Conservation (phyloP, 2,329 filamentous ascomycete species). For the Trichophyton mentagrophytes region DNA sequence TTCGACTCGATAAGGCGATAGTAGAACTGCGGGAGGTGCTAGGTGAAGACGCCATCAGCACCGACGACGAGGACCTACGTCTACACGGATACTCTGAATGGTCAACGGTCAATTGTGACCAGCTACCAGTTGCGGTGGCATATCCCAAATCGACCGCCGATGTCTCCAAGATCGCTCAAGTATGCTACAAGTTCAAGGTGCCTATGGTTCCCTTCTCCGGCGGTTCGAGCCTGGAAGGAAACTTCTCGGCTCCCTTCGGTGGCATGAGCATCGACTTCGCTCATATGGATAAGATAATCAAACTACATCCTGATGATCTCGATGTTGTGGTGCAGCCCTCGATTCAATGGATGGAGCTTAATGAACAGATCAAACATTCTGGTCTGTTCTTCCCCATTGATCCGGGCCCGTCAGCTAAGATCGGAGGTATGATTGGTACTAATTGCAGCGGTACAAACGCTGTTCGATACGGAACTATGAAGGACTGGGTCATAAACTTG, state of each 20-base stretch:
- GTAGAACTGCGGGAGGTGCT: constrained; percentile 40
- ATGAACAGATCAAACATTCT: constrained; percentile 57
- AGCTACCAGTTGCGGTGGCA: constrained; percentile 51
- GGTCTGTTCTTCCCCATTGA: constrained; percentile 87
- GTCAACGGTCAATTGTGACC: constrained; percentile 54
- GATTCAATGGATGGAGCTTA: constrained; percentile 84
- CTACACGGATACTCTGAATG: constrained; percentile 58
- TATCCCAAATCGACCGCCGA: constrained; percentile 53
- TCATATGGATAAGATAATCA: constrained; percentile 70
- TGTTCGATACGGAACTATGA: constrained; percentile 60
- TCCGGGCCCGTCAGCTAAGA: constrained; percentile 53
- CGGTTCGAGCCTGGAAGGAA: constrained; percentile 75
- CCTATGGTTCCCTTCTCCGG: constrained; percentile 82
- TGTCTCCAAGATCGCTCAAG: constrained; percentile 50
- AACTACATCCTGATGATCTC: constrained; percentile 76
- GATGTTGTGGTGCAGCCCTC: constrained; percentile 85
- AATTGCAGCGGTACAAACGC: constrained; percentile 53
- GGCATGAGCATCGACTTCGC: constrained; percentile 84
- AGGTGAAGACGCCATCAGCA: constrained; percentile 49
- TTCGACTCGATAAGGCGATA: constrained; percentile 36
- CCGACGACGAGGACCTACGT: constrained; percentile 51
- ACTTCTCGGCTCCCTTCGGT: constrained; percentile 76
- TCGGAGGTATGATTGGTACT: constrained; percentile 53
- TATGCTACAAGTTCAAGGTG: constrained; percentile 66
- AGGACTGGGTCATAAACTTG: constrained; percentile 59